Conservation (phyloP, 202 grass and related monocot genomes). For the Brachypodium distachyon region DNA sequence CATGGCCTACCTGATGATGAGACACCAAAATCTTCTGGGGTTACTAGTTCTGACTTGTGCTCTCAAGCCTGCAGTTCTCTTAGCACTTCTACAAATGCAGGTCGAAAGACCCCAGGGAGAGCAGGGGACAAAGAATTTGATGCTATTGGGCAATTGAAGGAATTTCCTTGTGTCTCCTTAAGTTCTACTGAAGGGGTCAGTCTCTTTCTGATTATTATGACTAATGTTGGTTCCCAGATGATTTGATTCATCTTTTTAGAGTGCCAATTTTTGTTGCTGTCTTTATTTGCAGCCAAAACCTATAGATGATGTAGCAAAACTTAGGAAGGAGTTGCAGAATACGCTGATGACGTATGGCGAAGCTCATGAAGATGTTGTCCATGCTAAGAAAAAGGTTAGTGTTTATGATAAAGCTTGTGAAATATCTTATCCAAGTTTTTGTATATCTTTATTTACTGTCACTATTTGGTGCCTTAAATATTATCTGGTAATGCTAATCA, state of each 20-base stretch:
- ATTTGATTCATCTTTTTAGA: not conserved
- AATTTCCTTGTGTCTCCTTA: conserved; percentile 25
- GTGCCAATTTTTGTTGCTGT: conserved; percentile 16
- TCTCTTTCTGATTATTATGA: not conserved
- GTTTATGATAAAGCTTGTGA: not conserved
- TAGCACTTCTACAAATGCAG: conserved; percentile 26
- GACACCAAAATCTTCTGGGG: conserved; percentile 19
- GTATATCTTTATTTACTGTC: not conserved
- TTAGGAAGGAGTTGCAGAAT: conserved; percentile 50
- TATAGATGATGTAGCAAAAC: conserved; percentile 53
- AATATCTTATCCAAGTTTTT: not conserved
- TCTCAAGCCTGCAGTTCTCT: conserved; percentile 16
- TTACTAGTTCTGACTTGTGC: not conserved
- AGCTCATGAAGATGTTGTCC: conserved; percentile 53
- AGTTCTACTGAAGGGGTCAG: conserved; percentile 35
- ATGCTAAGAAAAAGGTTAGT: conserved; percentile 54
- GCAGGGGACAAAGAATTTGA: conserved; percentile 7
- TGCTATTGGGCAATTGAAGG: conserved; percentile 15
- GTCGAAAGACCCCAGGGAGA: conserved; percentile 22
- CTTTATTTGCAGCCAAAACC: conserved; percentile 38
- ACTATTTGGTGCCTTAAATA: not conserved
- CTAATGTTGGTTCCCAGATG: conserved; percentile 1
- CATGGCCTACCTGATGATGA: conserved; percentile 22
- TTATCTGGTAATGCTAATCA: not conserved
- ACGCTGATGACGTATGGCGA: conserved; percentile 41